A percentile compares a stretch with the other conserved stretches of the same genome.
phyloP scores from a whole-genome alignment of 305 asterid genomes.

The Striga hermonthica region DNA sequence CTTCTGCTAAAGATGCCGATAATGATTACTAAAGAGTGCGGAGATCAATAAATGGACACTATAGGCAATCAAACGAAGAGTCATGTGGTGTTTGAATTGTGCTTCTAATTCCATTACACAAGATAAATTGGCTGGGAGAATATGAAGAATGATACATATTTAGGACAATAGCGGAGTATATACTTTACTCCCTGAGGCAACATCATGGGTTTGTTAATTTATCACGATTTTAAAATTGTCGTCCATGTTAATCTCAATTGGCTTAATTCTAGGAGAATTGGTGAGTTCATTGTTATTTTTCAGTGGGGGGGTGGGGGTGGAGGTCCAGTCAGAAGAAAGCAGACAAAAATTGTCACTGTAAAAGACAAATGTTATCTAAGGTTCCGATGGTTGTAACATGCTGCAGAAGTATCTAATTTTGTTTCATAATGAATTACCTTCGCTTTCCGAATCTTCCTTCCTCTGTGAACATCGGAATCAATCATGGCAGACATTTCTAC shows the following conservation, averaged over 20 bases:
- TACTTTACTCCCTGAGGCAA: too few species aligned
- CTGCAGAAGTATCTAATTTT: background rate
- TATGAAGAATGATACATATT: slow-evolving; percentile 10
- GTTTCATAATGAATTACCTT: slow-evolving; percentile 46
- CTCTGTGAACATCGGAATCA: slow-evolving; percentile 48
- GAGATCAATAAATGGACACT: slow-evolving; percentile 19
- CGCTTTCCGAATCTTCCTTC: slow-evolving; percentile 62
- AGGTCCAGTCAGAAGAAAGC: background rate
- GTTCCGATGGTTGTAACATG: background rate
- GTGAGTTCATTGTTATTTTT: too few species aligned
- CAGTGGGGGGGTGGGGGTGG: too few species aligned
- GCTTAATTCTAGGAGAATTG: too few species aligned
- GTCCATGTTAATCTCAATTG: slow-evolving; percentile 1
- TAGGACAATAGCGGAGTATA: background rate
- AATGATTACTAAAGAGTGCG: background rate
- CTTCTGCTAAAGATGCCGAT: slow-evolving; percentile 48
- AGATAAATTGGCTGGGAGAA: slow-evolving; percentile 2
- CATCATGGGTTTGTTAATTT: too few species aligned
- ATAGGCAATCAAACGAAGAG: slow-evolving; percentile 25
- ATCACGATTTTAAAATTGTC: slow-evolving; percentile 18
- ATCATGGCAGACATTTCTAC: slow-evolving; percentile 44
- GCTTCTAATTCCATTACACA: slow-evolving; percentile 12
- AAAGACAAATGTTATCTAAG: slow-evolving; percentile 16
- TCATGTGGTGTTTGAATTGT: background rate
- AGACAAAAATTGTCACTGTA: slow-evolving; percentile 22